These are phyloP conservation scores for Globisporangium carolinianum DNA, from an alignment of 352 stramenopile genomes.

Conservation along the genomic window DNA sequence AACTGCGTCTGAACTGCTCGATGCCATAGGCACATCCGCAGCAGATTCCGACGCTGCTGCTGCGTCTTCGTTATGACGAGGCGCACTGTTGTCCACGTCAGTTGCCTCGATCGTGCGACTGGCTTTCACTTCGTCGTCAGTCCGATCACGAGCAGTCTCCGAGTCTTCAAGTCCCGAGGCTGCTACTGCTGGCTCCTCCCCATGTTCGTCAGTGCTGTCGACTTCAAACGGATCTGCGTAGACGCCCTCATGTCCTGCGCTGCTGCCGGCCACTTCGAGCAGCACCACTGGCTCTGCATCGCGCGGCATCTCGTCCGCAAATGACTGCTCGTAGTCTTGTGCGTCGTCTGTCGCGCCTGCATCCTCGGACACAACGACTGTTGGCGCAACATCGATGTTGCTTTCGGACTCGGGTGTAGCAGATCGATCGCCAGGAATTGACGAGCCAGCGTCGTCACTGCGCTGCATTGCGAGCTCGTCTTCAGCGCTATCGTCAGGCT, in stretches of 20 bases:
- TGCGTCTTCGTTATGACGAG: no score
- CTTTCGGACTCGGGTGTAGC: no score
- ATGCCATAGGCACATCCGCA: no score
- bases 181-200: background rate
- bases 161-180: no score
- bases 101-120: no score
- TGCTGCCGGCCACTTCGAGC: background rate
- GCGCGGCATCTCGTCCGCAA: slow-evolving; percentile 4
- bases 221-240: background rate
- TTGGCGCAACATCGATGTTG: background rate
- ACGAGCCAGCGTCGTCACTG: background rate
- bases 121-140: background rate
- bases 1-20: no score
- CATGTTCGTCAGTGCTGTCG: background rate
- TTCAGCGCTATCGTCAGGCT: background rate
- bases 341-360: background rate
- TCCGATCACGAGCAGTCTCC: background rate
- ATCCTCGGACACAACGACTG: background rate
- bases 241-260: background rate
- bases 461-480: no score
- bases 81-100: no score
- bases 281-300: background rate
- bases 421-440: no score
- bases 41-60: no score
- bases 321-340: slow-evolving; percentile 8